These are phyloP conservation scores for Ephemerocybe angulata DNA, from an alignment of 768 basidiomycete genomes.

Conservation along the genomic window DNA sequence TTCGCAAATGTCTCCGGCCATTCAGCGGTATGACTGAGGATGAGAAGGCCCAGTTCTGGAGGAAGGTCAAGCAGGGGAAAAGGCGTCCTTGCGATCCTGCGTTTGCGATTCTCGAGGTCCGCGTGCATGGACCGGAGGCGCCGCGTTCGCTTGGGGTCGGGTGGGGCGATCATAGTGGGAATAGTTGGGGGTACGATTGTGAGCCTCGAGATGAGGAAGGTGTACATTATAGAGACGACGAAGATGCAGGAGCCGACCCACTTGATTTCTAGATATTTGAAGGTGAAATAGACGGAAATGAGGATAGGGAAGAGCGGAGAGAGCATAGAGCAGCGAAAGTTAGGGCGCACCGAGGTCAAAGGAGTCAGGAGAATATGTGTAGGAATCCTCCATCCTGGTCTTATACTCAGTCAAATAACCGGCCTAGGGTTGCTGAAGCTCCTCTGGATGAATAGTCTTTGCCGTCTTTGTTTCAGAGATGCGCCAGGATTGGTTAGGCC, in stretches of 20 bases:
- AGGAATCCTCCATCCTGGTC: too few relatives aligned
- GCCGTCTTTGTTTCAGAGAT: too few relatives aligned
- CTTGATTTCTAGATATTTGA: conserved; percentile 9
- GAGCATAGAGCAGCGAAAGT: too few relatives aligned
- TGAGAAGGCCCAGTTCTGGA: conserved; percentile 27
- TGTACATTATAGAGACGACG: conserved; percentile 20
- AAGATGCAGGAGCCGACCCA: conserved; percentile 24
- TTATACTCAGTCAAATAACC: too few relatives aligned
- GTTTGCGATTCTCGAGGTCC: conserved; percentile 20
- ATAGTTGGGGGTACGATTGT: conserved; percentile 7
- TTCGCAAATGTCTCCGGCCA: conserved; percentile 27
- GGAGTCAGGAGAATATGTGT: too few relatives aligned
- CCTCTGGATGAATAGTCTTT: too few relatives aligned
- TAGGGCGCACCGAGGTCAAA: too few relatives aligned
- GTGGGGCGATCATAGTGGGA: conserved; percentile 5
- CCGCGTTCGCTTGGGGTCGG: conserved; percentile 15
- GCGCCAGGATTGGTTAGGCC: too few relatives aligned
- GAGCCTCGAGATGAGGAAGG: conserved; percentile 20
- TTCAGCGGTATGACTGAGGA: conserved; percentile 26
- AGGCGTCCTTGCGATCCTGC: conserved; percentile 14
- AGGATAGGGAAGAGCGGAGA: too few relatives aligned
- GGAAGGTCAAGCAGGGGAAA: conserved; percentile 31
- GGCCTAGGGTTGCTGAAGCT: too few relatives aligned
- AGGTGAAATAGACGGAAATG: too few relatives aligned
- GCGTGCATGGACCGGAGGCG: conserved; percentile 18